These are phyloP conservation scores for Rhodotorula mucilaginosa DNA, from an alignment of 1,284 basidiomycete species.

Conservation along the genomic window DNA sequence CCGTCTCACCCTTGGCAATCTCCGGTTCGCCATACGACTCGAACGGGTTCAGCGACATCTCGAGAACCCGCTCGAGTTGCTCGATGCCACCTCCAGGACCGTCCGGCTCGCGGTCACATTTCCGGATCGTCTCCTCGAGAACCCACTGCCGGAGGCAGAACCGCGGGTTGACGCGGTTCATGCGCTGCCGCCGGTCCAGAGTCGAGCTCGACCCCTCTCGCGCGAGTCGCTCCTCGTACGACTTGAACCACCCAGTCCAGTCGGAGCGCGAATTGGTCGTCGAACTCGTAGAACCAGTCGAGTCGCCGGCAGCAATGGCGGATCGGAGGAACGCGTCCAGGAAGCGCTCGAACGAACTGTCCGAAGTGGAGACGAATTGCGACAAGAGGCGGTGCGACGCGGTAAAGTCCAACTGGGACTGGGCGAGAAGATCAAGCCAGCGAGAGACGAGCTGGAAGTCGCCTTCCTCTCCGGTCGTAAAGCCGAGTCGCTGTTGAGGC, in stretches of 20 bases:
- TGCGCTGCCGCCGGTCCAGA: constrained; percentile 52
- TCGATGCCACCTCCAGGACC: constrained; percentile 10
- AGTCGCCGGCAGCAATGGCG: constrained; percentile 30
- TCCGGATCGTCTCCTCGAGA: constrained; percentile 78
- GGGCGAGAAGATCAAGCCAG: constrained; percentile 67
- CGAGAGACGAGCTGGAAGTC: constrained; percentile 67
- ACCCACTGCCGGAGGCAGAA: constrained; percentile 92
- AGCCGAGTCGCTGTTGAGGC: constrained; percentile 64
- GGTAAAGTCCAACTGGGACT: constrained; percentile 76
- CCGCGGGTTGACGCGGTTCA: constrained; percentile 68
- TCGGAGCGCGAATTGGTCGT: constrained; percentile 51
- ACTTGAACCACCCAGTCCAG: constrained; percentile 66
- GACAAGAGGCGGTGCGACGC: constrained; percentile 70
- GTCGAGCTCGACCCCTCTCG: constrained; percentile 54
- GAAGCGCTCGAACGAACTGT: constrained; percentile 53
- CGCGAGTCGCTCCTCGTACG: constrained; percentile 63
- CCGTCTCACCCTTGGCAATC: constrained; percentile 48
- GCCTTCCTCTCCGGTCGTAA: constrained; percentile 57
- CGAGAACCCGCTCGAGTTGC: constrained; percentile 68
- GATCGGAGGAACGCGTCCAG: constrained; percentile 57
- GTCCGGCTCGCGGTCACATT: constrained; percentile 50
- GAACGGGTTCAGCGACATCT: constrained; percentile 79
- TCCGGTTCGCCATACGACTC: constrained; percentile 73
- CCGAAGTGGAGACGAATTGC: constrained; percentile 59
- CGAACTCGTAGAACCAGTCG: constrained; percentile 40